phyloP scores from a whole-genome alignment of 169 alveolate species.

The Theileria annulata region DNA sequence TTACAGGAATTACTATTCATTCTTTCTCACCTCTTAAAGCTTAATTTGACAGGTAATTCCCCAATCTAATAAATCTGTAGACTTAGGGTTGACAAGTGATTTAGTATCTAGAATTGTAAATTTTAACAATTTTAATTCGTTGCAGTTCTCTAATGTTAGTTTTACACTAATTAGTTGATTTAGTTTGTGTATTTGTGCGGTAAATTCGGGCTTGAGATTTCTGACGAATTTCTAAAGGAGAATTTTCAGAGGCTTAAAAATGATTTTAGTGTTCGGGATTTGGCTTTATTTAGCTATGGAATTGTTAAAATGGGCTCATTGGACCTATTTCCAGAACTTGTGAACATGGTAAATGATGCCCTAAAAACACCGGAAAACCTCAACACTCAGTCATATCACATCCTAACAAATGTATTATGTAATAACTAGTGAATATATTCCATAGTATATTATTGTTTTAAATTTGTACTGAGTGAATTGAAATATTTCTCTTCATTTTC shows the following conservation, averaged over 20 bases:
- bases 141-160: slow-evolving; percentile 58
- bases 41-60: slow-evolving; percentile 18
- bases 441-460: not conserved
- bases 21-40: slow-evolving; percentile 27
- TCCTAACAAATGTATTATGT: slow-evolving; percentile 6
- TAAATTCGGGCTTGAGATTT: slow-evolving; percentile 12
- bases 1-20: slow-evolving; percentile 43
- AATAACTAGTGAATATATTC: no score
- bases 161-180: not conserved
- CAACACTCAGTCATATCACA: slow-evolving; percentile 15
- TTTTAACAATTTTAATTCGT: not conserved
- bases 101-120: not conserved
- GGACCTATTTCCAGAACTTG: not conserved
- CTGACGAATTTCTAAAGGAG: not conserved
- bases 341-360: not conserved
- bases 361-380: not conserved
- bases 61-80: not conserved
- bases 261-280: slow-evolving; percentile 17
- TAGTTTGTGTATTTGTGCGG: slow-evolving; percentile 50
- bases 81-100: not conserved
- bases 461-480: not conserved
- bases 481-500: slow-evolving; percentile 39
- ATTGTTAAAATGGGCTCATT: not conserved
- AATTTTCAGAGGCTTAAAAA: slow-evolving; percentile 4
- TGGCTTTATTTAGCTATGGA: slow-evolving; percentile 49